Evolutionary conservation across 192 early-diverging fungal species (phyloP).

Genomic region (Piromyces finnis): DNA sequence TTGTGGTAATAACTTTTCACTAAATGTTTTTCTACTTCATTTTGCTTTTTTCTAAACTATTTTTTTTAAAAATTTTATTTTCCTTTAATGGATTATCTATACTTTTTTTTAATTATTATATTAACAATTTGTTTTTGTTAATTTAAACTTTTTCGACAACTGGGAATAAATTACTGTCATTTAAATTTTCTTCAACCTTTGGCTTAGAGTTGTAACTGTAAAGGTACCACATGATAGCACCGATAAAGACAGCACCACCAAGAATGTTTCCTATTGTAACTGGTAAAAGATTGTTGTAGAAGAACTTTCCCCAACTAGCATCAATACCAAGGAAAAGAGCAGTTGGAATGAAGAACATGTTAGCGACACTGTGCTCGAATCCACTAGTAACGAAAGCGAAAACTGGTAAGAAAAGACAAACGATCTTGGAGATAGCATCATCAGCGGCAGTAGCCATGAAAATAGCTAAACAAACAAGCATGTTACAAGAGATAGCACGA

Average conservation of each 20-base stretch:
- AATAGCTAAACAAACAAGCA: not conserved
- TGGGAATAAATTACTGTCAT: too few relatives aligned
- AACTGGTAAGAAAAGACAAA: not conserved
- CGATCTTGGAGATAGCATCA: not conserved
- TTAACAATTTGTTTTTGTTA: too few relatives aligned
- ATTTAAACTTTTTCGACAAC: too few relatives aligned
- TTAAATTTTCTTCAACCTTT: too few relatives aligned
- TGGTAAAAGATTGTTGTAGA: not conserved
- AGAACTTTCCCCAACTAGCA: not conserved
- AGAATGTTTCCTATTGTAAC: not conserved
- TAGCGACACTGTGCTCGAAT: not conserved
- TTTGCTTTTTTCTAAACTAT: too few relatives aligned
- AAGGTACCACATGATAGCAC: too few relatives aligned
- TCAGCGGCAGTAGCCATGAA: not conserved
- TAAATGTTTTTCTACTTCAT: too few relatives aligned
- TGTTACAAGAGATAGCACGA: not conserved
- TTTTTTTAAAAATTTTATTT: too few relatives aligned
- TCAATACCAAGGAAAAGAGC: not conserved
- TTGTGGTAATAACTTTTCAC: too few relatives aligned
- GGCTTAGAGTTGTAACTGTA: too few relatives aligned
- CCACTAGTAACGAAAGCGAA: not conserved
- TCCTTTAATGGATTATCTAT: too few relatives aligned
- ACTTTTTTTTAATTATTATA: too few relatives aligned
- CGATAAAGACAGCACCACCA: not conserved
- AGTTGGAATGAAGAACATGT: not conserved